phyloP scores from a whole-genome alignment of 2,329 filamentous ascomycete genomes.

The Aspergillus sp. region DNA sequence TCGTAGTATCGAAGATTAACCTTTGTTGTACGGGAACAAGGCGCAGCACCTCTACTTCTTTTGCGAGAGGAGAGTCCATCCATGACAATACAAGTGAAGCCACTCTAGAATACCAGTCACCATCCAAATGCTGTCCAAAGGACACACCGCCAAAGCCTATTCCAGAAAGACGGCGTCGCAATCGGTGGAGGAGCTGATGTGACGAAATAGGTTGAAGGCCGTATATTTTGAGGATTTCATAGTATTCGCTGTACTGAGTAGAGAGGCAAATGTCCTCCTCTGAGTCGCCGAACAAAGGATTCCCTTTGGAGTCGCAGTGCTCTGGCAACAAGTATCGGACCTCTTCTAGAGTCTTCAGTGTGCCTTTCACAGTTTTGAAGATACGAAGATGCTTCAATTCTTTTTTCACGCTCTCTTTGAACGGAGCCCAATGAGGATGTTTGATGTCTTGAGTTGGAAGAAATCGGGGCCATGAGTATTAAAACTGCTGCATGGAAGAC shows the following conservation, averaged over 20 bases:
- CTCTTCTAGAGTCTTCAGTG: neutral
- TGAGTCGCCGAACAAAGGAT: neutral
- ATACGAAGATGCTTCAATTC: neutral
- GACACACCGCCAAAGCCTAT: fast-evolving
- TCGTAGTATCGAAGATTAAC: too few species aligned
- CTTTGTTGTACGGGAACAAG: neutral
- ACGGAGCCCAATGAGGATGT: neutral
- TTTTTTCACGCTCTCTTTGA: neutral
- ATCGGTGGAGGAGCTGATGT: neutral
- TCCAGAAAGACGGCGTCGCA: neutral
- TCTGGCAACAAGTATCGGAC: slow-evolving; percentile 2
- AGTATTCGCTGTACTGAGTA: slow-evolving; percentile 1
- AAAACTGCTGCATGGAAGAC: neutral
- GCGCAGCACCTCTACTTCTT: neutral
- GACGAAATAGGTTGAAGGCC: slow-evolving; percentile 2
- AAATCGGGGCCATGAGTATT: neutral
- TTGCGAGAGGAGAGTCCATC: neutral
- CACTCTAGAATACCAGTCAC: neutral
- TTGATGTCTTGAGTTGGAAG: neutral
- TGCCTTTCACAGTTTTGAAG: slow-evolving; percentile 1
- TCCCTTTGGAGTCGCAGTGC: neutral
- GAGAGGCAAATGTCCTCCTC: slow-evolving; percentile 6
- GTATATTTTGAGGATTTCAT: neutral
- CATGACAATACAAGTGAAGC: neutral
- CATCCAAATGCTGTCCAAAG: too few species aligned